Base-by-base conservation (phyloP, 2,329 filamentous ascomycete species). In the Penicillium freii region DNA sequence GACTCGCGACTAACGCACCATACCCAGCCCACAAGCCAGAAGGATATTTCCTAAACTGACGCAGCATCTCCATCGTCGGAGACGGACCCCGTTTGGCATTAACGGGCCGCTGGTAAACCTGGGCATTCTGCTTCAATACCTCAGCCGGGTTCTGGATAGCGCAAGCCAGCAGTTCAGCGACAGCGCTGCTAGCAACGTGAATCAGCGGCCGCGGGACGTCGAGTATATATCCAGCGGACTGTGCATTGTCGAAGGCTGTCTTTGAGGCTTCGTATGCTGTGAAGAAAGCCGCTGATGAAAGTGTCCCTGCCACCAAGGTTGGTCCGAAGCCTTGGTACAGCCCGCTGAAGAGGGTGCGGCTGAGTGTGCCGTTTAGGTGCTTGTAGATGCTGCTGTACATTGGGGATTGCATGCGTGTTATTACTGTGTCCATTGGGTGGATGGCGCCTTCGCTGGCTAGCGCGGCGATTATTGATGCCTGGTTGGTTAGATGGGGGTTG, bases 251-350 rank as follows among this genome's bases (percentile, higher is more conserved):
- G 11, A 56, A 52, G 2, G 48, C 36, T 11, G 17, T 27, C 34
- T 59, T 59, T 25, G 57, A 48, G 3, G 49, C 54, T 38, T 59
- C 57, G 48, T 59, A 59, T n/a, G 49, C 56, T 17, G 43, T 51
- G 33, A 51, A 51, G 29, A 51, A 51, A 33, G 56, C 56, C 13
- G 43, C 38, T 10, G 56, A 56, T 19, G 39, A 38, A 21, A 54
- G 42, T 8, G 50, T 53, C 3, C 57, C 57, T 34, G 54, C 53
- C 8, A 57, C 3, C 1, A 59, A 40, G 5, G 36, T 53, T 46
- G 57, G 57, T 8, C 57, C 57, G 44, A 59, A 59, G 2, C 54
- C 57, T 42, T 59, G 57, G 21, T 57, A 59, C n/a, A 59, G 33
- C n/a, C 57, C 57, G 2, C 17, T 27, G 36, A 53, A 59, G 25